Conservation (phyloP, 2,329 filamentous ascomycete species). For the Didymella arachidicola region DNA sequence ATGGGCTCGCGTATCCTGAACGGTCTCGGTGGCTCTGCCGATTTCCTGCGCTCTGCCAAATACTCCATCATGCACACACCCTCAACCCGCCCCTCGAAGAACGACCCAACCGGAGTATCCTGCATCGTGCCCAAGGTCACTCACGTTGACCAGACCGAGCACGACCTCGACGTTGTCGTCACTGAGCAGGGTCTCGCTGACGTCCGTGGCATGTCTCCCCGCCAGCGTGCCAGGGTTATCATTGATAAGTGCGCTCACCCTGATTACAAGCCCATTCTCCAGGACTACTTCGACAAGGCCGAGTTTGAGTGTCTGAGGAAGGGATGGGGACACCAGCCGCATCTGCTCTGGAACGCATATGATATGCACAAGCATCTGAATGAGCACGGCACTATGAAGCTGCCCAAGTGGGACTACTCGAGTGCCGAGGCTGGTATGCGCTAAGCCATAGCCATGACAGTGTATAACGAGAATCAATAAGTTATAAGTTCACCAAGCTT, state of each 20-base stretch:
- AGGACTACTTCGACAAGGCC: conserved; percentile 83
- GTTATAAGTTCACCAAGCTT: background rate
- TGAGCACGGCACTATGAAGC: conserved; percentile 90
- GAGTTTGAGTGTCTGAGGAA: conserved; percentile 86
- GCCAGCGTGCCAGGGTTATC: conserved; percentile 82
- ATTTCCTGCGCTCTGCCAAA: conserved; percentile 80
- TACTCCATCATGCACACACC: conserved; percentile 96
- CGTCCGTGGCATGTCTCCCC: conserved; percentile 79
- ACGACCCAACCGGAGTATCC: conserved; percentile 79
- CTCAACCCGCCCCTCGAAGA: conserved; percentile 79
- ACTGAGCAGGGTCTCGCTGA: conserved; percentile 80
- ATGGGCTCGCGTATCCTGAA: conserved; percentile 90
- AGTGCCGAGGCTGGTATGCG: conserved; percentile 19
- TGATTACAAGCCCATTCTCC: conserved; percentile 81
- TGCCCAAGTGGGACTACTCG: conserved; percentile 67
- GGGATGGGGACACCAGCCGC: conserved; percentile 90
- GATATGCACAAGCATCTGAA: conserved; percentile 86
- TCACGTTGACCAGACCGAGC: conserved; percentile 91
- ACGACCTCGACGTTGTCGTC: conserved; percentile 91
- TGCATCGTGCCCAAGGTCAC: conserved; percentile 96
- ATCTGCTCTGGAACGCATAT: conserved; percentile 84
- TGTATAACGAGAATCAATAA: background rate
- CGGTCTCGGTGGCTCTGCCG: conserved; percentile 80
- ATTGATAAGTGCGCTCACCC: conserved; percentile 88
- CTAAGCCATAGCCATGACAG: background rate